Conservation (phyloP, 2,329 filamentous ascomycete genomes). For the Reticulascus tulasneorum region DNA sequence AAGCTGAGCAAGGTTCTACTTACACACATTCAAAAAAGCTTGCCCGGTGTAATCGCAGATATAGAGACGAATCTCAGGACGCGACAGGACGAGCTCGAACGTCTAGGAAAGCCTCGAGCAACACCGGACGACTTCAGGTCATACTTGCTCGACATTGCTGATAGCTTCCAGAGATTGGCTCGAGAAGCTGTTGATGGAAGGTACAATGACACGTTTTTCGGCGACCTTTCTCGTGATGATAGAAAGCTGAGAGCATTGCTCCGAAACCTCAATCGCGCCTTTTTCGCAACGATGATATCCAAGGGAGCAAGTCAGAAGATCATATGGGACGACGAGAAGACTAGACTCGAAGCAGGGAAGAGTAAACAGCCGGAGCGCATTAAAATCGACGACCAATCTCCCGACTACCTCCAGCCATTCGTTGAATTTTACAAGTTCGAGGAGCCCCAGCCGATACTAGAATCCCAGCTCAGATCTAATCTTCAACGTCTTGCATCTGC, state of each 20-base stretch:
- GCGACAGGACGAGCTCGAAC: constrained; percentile 14
- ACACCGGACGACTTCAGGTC: constrained; percentile 21
- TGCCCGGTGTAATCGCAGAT: constrained; percentile 20
- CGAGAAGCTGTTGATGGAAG: constrained; percentile 23
- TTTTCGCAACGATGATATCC: constrained; percentile 21
- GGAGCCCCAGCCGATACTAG: constrained; percentile 18
- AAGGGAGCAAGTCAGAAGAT: constrained; percentile 20
- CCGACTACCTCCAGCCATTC: too few relatives aligned
- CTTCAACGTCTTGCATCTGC: constrained; percentile 27
- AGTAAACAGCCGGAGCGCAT: constrained; percentile 25
- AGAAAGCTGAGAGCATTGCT: constrained; percentile 26
- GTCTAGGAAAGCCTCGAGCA: constrained; percentile 17
- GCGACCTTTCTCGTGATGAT: constrained; percentile 11
- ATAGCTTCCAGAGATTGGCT: constrained; percentile 27
- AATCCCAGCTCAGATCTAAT: constrained; percentile 16
- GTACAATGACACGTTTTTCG: constrained; percentile 34
- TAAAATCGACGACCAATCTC: too few relatives aligned
- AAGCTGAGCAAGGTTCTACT: constrained; percentile 29
- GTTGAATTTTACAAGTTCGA: constrained; percentile 26
- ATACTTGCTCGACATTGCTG: constrained; percentile 31
- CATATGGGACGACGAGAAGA: too few relatives aligned
- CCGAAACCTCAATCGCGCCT: constrained; percentile 24
- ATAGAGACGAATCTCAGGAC: constrained; percentile 21
- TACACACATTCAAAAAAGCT: constrained; percentile 22
- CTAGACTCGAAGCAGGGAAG: constrained; percentile 16